Evolutionary conservation across 73 alveolate genomes (phyloP), one percentile per base, ranked within the genome.

Genomic region (Paramecium tetraurelia): DNA sequence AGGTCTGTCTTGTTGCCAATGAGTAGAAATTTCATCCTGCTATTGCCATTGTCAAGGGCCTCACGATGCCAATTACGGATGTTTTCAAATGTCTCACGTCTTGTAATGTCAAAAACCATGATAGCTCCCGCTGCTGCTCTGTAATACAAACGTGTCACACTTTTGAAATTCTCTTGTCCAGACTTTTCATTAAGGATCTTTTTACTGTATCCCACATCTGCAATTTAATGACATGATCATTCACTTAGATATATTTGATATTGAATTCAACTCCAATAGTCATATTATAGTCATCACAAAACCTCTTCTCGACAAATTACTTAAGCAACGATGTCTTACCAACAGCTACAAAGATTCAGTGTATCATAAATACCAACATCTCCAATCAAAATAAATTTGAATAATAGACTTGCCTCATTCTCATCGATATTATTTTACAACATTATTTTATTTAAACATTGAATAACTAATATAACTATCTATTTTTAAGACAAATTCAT

Each of bases 181-280:
- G 93, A 75, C 93, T 53, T 53, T 53, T 53, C 69, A 53, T 53
- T 88, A 38, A 68, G n/a, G 86, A 35, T 46, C 40, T 77, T 35
- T 35, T 33, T 92, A 94, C 95, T 48, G 96, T 90, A 75, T 92
- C 96, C 96, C 96, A 92, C 24, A 92, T 68, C 27, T 63, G 76
- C 27, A 92, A 48, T 89, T 92, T 85, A 27, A 92, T 88, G 27
- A 11, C 59, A 20, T 31, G 40, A 29, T 59, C 92, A 50, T 86
- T 59, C 35, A 93, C 21, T 50, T 86, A 31, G 9, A 93, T 20
- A 35, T 50, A 44, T 27, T 86, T 77, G 31, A 95, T 44, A n/a
- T 96, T 96, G 93, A 93, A 93, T 36, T 93, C 97, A 59, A 93
- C 97, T 59, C 97, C 97, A 58, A 93, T 93, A 31, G 97, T 93